A percentile compares a stretch with the other conserved stretches of the same genome.
These are phyloP conservation scores for Ensete glaucum DNA, from an alignment of 176 grass and related monocot species.

Conservation along the genomic window DNA sequence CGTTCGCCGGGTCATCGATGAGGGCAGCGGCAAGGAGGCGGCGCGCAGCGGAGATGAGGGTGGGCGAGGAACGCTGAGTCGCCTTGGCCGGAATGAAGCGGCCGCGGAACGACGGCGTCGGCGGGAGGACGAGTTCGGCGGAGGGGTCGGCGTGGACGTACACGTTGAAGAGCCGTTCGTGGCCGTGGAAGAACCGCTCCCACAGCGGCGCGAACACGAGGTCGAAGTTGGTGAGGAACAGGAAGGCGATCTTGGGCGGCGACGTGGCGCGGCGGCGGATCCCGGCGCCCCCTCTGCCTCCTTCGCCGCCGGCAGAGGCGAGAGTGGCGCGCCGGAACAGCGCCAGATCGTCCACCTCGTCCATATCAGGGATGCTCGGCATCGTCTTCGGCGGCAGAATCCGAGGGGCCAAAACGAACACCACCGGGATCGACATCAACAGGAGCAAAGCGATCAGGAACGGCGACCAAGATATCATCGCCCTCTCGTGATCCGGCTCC, in stretches of 20 bases:
- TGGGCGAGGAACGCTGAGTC: conserved; percentile 68
- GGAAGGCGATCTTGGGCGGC: conserved; percentile 68
- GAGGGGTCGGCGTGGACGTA: conserved; percentile 84
- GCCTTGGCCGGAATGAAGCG: conserved; percentile 54
- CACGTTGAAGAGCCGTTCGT: conserved; percentile 55
- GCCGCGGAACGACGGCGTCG: conserved; percentile 50
- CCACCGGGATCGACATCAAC: conserved; percentile 52
- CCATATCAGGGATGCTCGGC: conserved; percentile 71
- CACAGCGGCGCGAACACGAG: conserved; percentile 9
- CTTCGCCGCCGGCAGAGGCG: conserved; percentile 26
- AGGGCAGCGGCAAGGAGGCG: conserved; percentile 79
- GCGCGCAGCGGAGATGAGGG: conserved; percentile 78
- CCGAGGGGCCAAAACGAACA: conserved; percentile 65
- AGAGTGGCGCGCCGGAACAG: conserved; percentile 93
- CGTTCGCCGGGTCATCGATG: conserved; percentile 69
- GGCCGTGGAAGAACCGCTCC: conserved; percentile 68
- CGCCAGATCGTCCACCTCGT: conserved; percentile 83
- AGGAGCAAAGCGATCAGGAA: conserved; percentile 55
- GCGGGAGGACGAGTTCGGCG: conserved; percentile 15
- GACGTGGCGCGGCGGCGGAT: conserved; percentile 13
- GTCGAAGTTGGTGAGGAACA: conserved; percentile 57
- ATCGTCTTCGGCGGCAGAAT: conserved; percentile 57
- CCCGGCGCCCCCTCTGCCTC: not conserved
- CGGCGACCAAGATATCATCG: conserved; percentile 38
- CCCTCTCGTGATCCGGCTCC: not conserved